Base-by-base conservation (phyloP, 139 green algal genomes). In the Tetratostichococcus sp. region DNA sequence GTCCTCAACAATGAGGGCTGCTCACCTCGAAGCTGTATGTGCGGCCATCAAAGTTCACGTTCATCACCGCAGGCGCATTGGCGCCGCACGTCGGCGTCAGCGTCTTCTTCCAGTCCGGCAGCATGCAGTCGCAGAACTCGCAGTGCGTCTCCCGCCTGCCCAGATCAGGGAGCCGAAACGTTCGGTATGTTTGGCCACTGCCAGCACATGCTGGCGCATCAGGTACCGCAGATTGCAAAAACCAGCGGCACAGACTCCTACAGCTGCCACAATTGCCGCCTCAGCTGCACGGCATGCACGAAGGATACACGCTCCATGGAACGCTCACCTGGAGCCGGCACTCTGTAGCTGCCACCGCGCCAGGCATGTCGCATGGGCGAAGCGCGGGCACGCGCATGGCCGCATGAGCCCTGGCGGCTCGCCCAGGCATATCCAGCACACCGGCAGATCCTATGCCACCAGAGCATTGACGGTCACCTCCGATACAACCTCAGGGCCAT, bases 31-130 rank as follows among this genome's bases (percentile, higher is more conserved):
- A 84, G 67, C 71, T 85, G 81, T 92, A 93, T 1, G 91, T 93
- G 30, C 80, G 80, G 25, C 89, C 90, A 65, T 91, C 87, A 82
- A 97, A 97, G 81, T 93, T 94, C 25, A 97, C 92, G 74, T 97
- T 97, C 92, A 96, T 97, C 16, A 96, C 87, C 0, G 91, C 91
- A 16, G 92, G 91, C 1, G 87, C 85, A 30, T 88, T 82, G 19
- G 75, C 77, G 30, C 83, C 86, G 62, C 79, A 83, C 5, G 75
- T 35, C 19, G 89, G 89, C 28, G 89, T 94, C 67, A 96, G 78
- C 14, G 86, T 79, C 25, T 43, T 35, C 72, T 91, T 90, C 92
- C 92, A 97, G 70, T 95, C 89, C 0, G 92, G 92, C 35, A 97
- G 84, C 57, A 76, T 34, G 17, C 69, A 50, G 58, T 89, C 80